Conservation (phyloP, 495 filamentous ascomycete genomes). For the Hamigera avellanea region DNA sequence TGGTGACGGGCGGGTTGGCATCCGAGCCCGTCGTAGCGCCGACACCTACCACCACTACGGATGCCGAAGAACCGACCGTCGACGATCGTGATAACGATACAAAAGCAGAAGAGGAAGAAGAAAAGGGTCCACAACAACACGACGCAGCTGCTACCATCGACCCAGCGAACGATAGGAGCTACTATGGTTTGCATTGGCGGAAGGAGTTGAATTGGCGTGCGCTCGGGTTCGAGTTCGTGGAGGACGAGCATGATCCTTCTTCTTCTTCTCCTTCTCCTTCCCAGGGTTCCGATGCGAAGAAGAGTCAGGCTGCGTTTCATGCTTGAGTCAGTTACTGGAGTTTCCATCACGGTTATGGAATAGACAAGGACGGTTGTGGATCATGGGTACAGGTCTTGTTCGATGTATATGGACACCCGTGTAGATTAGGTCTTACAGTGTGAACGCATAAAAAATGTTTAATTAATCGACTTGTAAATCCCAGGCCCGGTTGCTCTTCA, state of each 20-base stretch:
- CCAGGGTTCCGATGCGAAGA: background rate
- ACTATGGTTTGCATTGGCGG: conserved; percentile 83
- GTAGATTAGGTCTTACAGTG: no score
- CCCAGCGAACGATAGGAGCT: conserved; percentile 13
- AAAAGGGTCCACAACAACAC: conserved; percentile 5
- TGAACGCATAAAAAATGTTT: no score
- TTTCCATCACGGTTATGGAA: background rate
- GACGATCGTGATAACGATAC: conserved; percentile 3
- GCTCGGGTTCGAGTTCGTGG: conserved; percentile 69
- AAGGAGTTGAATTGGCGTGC: conserved; percentile 91
- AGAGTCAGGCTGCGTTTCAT: conserved; percentile 1
- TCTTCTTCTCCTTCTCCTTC: background rate
- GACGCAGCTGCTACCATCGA: background rate
- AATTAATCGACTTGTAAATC: no score
- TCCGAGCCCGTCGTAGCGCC: conserved; percentile 23
- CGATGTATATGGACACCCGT: no score
- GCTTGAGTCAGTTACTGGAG: background rate
- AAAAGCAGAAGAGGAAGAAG: conserved; percentile 3
- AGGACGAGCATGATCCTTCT: conserved; percentile 11
- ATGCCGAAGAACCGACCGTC: background rate
- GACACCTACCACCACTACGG: conserved; percentile 1
- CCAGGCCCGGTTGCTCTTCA: no score
- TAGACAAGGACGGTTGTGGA: background rate
- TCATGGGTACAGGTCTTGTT: no score
- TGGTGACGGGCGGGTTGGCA: conserved; percentile 27